phyloP scores from a whole-genome alignment of 1,284 basidiomycete genomes.

The Porodaedalea pini region DNA sequence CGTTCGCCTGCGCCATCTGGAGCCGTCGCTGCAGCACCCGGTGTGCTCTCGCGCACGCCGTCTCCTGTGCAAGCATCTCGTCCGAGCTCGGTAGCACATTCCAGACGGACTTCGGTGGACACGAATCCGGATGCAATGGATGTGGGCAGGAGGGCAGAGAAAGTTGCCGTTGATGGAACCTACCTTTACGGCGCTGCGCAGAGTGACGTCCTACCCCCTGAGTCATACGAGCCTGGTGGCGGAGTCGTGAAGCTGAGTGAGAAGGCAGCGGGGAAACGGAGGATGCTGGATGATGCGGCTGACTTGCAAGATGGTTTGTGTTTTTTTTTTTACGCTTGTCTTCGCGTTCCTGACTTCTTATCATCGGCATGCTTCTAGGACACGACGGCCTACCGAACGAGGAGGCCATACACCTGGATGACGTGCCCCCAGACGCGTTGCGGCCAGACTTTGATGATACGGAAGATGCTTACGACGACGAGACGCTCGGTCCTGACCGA shows the following conservation, averaged over 20 bases:
- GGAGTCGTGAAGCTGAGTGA: conserved; percentile 56
- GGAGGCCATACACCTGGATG: too few species aligned
- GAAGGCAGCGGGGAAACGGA: conserved; percentile 78
- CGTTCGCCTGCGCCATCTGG: conserved; percentile 48
- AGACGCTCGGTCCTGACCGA: background rate
- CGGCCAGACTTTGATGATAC: too few species aligned
- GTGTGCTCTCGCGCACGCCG: conserved; percentile 18
- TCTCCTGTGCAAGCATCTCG: conserved; percentile 13
- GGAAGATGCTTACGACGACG: background rate
- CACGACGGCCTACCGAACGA: too few species aligned
- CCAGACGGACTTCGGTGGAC: conserved; percentile 7
- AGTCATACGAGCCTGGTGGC: conserved; percentile 33
- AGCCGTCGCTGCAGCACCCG: conserved; percentile 48
- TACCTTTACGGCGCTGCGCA: background rate
- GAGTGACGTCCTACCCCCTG: conserved; percentile 19
- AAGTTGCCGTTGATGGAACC: background rate
- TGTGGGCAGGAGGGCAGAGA: background rate
- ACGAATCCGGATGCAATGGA: background rate
- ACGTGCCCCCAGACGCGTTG: too few species aligned
- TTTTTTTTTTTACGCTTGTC: conserved; percentile 3
- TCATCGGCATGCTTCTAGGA: too few species aligned
- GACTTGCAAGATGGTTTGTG: conserved; percentile 14
- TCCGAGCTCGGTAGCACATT: conserved; percentile 4
- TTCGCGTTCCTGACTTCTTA: background rate
- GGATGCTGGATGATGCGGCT: conserved; percentile 42